These are phyloP conservation scores for Erigeron canadensis DNA, from an alignment of 129 eudicot genomes.

Conservation along the genomic window DNA sequence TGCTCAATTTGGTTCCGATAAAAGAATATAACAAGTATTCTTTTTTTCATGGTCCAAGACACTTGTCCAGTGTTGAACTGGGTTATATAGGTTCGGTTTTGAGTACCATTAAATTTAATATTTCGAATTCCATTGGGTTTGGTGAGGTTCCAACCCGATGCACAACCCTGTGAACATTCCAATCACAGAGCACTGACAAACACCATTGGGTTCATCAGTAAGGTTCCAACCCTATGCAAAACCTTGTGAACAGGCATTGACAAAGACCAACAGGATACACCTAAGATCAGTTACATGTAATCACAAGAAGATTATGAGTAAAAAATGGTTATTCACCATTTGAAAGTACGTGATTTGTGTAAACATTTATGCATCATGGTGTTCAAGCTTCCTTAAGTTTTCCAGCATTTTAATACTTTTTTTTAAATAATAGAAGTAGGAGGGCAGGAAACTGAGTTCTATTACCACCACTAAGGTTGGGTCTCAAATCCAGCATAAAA, in stretches of 20 bases:
- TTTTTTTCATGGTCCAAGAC: not conserved
- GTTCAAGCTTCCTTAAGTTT: conserved; percentile 17
- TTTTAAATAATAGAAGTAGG: not conserved
- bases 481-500: conserved; percentile 9
- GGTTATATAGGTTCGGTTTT: not conserved
- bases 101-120: not conserved
- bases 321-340: not conserved
- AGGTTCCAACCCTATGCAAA: too few species aligned
- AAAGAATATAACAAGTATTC: not conserved
- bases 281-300: not conserved
- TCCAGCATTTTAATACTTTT: not conserved
- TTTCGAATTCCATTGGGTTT: not conserved
- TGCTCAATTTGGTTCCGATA: not conserved
- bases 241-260: not conserved
- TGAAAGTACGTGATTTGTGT: not conserved
- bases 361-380: conserved; percentile 15
- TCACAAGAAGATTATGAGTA: not conserved
- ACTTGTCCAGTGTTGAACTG: not conserved
- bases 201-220: not conserved
- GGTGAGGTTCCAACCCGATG: not conserved
- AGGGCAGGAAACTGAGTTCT: not conserved
- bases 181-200: not conserved
- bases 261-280: not conserved
- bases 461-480: conserved; percentile 25
- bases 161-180: too few species aligned